Evolutionary conservation across 1,284 basidiomycete genomes (phyloP), one percentile per base, ranked within the genome.

Genomic region (Cystobasidium sp.): DNA sequence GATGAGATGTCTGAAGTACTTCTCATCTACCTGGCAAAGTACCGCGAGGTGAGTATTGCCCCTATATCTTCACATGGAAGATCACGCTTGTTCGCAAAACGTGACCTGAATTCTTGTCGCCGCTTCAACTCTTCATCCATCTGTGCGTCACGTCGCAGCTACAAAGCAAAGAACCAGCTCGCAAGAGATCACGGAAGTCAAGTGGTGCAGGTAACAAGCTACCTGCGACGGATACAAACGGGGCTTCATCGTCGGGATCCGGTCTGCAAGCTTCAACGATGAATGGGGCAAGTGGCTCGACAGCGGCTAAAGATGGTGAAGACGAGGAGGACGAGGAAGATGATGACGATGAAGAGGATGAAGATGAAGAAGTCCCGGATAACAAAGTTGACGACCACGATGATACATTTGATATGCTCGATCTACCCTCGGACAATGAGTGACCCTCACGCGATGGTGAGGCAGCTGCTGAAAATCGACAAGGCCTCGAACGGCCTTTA

Each of bases 1-100:
- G 94, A 97, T 79, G 94, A 97, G 80, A 98, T 98, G 81, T 90
- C 91, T 64, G 91, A 93, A 83, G 90, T 91, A 37, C 84, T 95
- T 68, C 93, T 92, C 83, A 93, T 95, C 65, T 92, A 95, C 83
- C 83, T 96, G 56, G 89, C 91, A 12, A 95, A 96, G 83, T 87
- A 95, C 79, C 84, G 94, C 77, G 89, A 92, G 87, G 93, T 91
- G 78, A 79, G 87, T 84, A 10, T 18, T 3, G 16, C 14, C 41
- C 24, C 16, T 4, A 6, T 41, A 31, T 44, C 6, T 24, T 24
- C 43, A 12, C 9, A 5, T 41, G 14, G 31, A 14, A 39, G n/a
- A 49, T 16, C 64, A 16, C 43, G 20, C 22, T 39, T 63, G 8
- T 18, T n/a, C 22, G 46, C 49, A 52, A 64, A 49, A 52, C 49